A percentile compares a stretch with the other conserved stretches of the same genome.
Evolutionary conservation across 768 basidiomycete species (phyloP).

Genomic region (Leccinum longicurvipes): DNA sequence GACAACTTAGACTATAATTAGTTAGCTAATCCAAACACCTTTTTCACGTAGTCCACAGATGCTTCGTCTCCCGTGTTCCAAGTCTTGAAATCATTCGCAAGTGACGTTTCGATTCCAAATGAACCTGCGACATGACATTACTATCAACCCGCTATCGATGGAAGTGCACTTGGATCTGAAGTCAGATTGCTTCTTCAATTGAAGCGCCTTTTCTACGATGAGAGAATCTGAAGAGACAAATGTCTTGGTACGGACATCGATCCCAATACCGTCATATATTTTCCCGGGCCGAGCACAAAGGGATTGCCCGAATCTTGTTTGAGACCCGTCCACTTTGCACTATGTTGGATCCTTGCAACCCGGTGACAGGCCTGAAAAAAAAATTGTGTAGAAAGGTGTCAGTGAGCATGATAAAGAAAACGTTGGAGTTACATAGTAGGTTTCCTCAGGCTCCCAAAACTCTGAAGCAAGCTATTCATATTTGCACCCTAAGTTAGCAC

Average conservation of each 20-base stretch:
- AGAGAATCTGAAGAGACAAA: slow-evolving; percentile 86
- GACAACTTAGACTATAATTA: background rate
- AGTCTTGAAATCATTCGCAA: slow-evolving; percentile 76
- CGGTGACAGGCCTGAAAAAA: slow-evolving; percentile 69
- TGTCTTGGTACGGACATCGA: slow-evolving; percentile 59
- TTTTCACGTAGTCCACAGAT: slow-evolving; percentile 58
- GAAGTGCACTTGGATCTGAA: slow-evolving; percentile 48
- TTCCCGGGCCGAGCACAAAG: slow-evolving; percentile 65
- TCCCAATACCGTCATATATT: slow-evolving; percentile 67
- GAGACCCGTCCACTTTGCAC: slow-evolving; percentile 73
- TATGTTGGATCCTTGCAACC: too few species aligned
- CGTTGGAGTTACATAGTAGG: slow-evolving; percentile 56
- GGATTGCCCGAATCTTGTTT: slow-evolving; percentile 96
- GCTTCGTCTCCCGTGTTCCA: slow-evolving; percentile 69
- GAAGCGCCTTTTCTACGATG: slow-evolving; percentile 64
- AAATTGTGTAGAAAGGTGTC: slow-evolving; percentile 89
- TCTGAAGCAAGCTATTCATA: slow-evolving; percentile 65
- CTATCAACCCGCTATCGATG: background rate
- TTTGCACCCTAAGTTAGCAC: slow-evolving; percentile 85
- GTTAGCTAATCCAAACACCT: slow-evolving; percentile 6
- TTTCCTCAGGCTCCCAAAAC: slow-evolving; percentile 86
- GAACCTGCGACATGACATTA: slow-evolving; percentile 46
- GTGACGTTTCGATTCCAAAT: slow-evolving; percentile 90
- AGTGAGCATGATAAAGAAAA: slow-evolving; percentile 74
- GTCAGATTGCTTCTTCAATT: slow-evolving; percentile 66